Conservation (phyloP, 2,329 filamentous ascomycete species). For the Trichoderma pleuroti region DNA sequence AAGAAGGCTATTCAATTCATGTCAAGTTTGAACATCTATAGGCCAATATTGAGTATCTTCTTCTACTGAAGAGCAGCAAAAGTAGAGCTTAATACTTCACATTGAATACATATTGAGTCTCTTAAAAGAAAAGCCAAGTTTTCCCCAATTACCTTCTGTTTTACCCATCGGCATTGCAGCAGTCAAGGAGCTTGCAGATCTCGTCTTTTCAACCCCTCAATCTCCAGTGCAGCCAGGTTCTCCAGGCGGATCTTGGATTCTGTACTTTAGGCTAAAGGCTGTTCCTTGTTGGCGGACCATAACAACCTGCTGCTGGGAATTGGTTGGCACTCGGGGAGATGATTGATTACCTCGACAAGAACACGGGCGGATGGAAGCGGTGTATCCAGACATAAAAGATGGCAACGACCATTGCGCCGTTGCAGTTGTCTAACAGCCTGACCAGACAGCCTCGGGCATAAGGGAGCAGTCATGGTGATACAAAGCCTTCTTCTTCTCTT, state of each 20-base stretch:
- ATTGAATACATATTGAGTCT: background rate
- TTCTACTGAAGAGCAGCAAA: background rate
- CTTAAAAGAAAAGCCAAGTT: background rate
- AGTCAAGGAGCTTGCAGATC: background rate
- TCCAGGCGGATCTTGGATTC: background rate
- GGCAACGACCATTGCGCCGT: background rate
- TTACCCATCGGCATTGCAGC: background rate
- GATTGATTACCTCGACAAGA: background rate
- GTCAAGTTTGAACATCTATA: background rate
- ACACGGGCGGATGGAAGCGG: background rate
- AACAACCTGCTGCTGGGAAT: background rate
- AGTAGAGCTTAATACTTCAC: no score
- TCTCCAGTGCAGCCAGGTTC: background rate
- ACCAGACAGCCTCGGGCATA: background rate
- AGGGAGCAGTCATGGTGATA: background rate
- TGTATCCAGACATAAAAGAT: background rate
- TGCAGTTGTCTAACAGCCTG: background rate
- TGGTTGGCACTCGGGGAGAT: background rate
- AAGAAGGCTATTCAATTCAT: background rate
- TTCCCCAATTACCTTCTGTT: background rate
- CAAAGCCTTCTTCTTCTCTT: background rate
- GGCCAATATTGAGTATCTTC: background rate
- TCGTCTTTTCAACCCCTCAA: background rate
- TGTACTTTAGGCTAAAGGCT: slow-evolving; percentile 6
- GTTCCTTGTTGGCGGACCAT: background rate